Evolutionary conservation across 2,329 filamentous ascomycete species (phyloP).

Genomic region (Fusarium temperatum): DNA sequence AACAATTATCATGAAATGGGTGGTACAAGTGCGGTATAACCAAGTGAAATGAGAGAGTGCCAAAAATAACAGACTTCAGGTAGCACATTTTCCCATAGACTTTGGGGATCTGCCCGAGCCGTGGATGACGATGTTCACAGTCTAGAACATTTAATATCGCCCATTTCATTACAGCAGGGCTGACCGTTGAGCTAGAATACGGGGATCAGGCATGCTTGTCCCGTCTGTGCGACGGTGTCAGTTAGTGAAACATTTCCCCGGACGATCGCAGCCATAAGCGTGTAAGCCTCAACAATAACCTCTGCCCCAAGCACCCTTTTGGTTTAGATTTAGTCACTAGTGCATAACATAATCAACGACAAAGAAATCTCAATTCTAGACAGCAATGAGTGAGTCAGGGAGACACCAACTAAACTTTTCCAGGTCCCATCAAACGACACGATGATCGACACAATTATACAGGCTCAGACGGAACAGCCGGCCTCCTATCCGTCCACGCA

Average conservation of each 20-base stretch:
- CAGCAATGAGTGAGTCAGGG: not conserved
- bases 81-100: not conserved
- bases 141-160: not conserved
- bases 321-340: not conserved
- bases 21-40: not conserved
- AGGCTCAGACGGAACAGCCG: not conserved
- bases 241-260: not conserved
- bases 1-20: no score
- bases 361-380: not conserved
- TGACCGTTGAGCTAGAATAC: not conserved
- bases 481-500: not conserved
- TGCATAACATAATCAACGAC: not conserved
- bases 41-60: not conserved
- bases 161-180: not conserved
- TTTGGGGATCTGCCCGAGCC: not conserved
- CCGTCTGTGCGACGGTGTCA: not conserved
- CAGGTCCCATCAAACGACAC: not conserved
- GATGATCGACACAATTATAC: not conserved
- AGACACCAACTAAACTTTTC: not conserved
- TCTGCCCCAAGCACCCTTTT: not conserved
- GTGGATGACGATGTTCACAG: not conserved
- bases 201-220: not conserved
- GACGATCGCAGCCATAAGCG: not conserved
- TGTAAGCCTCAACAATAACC: not conserved
- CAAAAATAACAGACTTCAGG: not conserved